phyloP scores from a whole-genome alignment of 179 eudicot species.

The Drosera spatulata region DNA sequence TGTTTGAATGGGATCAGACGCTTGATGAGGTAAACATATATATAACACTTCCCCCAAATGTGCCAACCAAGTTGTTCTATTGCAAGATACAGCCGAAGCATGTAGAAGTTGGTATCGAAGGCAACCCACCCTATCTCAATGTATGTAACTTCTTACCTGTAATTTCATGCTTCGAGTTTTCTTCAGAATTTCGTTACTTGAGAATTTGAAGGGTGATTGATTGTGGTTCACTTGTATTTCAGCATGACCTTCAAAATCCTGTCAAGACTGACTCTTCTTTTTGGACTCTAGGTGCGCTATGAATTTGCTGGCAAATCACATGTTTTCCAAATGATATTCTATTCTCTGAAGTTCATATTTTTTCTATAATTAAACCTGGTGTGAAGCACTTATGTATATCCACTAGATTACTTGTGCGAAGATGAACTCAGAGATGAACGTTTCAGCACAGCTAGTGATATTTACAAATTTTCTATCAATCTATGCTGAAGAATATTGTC shows the following conservation, averaged over 20 bases:
- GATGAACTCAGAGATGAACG: background rate
- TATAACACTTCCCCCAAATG: constrained; percentile 71
- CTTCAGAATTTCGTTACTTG: background rate
- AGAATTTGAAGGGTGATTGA: background rate
- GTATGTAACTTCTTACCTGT: background rate
- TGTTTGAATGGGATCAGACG: constrained; percentile 96
- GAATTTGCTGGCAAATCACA: background rate
- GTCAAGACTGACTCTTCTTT: constrained; percentile 85
- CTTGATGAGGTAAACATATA: constrained; percentile 88
- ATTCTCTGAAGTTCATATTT: too few species aligned
- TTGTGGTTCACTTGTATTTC: constrained; percentile 12
- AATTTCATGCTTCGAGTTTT: background rate
- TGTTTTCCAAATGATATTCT: too few species aligned
- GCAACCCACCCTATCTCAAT: constrained; percentile 76
- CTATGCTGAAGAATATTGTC: background rate
- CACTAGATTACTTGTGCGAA: background rate
- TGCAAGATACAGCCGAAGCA: constrained; percentile 73
- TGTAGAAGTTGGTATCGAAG: constrained; percentile 90
- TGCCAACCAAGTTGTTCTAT: constrained; percentile 58
- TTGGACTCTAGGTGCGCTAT: constrained; percentile 77
- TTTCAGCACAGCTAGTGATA: background rate
- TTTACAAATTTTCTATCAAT: background rate
- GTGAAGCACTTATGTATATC: too few species aligned
- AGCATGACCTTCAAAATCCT: constrained; percentile 80
- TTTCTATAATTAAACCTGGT: too few species aligned